These are phyloP conservation scores for Hyaloscypha hepaticicola DNA, from an alignment of 495 filamentous ascomycete species.

Conservation along the genomic window DNA sequence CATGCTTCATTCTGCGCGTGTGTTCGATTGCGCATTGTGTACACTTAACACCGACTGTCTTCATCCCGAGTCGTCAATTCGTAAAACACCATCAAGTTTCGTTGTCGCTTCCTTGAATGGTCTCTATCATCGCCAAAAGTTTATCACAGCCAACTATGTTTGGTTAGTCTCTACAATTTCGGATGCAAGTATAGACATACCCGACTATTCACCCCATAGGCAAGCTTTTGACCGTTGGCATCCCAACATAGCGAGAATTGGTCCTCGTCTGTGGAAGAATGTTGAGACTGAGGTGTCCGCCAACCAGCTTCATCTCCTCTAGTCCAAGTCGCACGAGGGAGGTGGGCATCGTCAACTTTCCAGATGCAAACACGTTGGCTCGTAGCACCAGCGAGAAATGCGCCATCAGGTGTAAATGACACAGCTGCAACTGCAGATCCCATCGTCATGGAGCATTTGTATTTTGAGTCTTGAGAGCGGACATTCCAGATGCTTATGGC, in stretches of 20 bases:
- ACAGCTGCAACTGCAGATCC: conserved; percentile 58
- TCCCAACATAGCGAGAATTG: conserved; percentile 72
- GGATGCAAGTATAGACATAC: conserved; percentile 45
- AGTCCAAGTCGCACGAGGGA: conserved; percentile 65
- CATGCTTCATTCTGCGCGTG: not conserved
- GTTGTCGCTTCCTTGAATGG: not conserved
- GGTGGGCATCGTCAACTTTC: conserved; percentile 64
- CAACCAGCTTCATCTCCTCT: conserved; percentile 46
- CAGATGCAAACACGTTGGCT: conserved; percentile 65
- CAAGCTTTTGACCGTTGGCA: conserved; percentile 69
- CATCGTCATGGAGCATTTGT: conserved; percentile 58
- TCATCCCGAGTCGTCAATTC: not conserved
- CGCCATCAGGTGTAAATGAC: conserved; percentile 71
- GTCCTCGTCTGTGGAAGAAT: conserved; percentile 46
- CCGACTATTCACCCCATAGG: conserved; percentile 67
- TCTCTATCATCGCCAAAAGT: conserved; percentile 25
- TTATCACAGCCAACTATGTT: conserved; percentile 27
- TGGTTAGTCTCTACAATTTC: not conserved
- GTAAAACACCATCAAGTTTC: not conserved
- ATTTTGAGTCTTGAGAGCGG: conserved; percentile 50
- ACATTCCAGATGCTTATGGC: conserved; percentile 70
- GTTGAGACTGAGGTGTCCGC: conserved; percentile 47
- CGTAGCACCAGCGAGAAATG: conserved; percentile 66
- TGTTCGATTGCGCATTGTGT: not conserved
- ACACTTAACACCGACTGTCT: not conserved